Evolutionary conservation across 345 rosid species (phyloP), one percentile per base, ranked within the genome.

Genomic region (Clausena lansium): DNA sequence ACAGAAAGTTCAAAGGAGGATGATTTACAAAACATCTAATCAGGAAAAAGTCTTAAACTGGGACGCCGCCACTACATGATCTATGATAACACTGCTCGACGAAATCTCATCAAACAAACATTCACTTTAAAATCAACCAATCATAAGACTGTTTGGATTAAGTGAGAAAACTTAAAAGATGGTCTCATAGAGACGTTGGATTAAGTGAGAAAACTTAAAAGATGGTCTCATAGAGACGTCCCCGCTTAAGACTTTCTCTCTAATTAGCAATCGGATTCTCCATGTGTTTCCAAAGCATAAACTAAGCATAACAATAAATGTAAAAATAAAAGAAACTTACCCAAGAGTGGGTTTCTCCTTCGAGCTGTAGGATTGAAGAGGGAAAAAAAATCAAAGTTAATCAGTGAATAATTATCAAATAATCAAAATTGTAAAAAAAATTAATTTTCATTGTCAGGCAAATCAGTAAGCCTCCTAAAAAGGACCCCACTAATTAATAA

Each of bases 291-390:
- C 28, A 22, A 10, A 0, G 7, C 30, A 22, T 20, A 75, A 45
- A 6, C 19, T 33, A 2, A 6, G 19, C 8, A 22, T 33, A 10
- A n/a, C 25, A 19, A 50, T 8, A 17, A 25, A 57, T 36, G 8
- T 5, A 36, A 55, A 76, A 9, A 39, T 5, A n/a, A 30, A 13
- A 38, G 58, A 55, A 15, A 87, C 90, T 72, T 83, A 89, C 94
- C 97, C 97, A 63, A 92, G 97, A 90, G 97, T 90, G 93, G 93
- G 97, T 82, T 82, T 92, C 97, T 90, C 97, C 97, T 89, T 92
- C 83, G 97, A 92, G 97, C 97, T 92, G 90, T 86, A 4, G 65
- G 10, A 41, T 57, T 10, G 20, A 66, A 38, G 52, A n/a, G 5
- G 39, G 73, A 7, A 61, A 10, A 73, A 50, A 33, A 24, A 70